Base-by-base conservation (phyloP, 352 stramenopile genomes). In the Phytophthora pistaciae region DNA sequence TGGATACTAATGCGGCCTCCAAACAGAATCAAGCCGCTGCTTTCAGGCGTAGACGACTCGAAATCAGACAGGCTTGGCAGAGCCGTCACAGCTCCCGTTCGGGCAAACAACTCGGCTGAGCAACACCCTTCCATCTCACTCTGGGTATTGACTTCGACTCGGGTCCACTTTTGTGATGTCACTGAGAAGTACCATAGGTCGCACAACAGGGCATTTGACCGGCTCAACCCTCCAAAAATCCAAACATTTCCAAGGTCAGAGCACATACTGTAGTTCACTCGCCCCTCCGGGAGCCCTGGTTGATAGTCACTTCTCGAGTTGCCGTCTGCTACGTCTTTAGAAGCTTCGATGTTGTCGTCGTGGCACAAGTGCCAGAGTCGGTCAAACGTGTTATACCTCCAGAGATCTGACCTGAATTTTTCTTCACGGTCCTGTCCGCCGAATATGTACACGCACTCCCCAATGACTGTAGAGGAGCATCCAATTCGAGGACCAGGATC, bases 361-460 rank as follows among this genome's bases (percentile, higher is more conserved):
- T 96, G 78, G 29, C 86, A 95, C 44, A 97, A 78, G 60, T 95
- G 83, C 90, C 90, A 97, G 29, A 94, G 72, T 18, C 89, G 87
- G 60, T 97, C 90, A 67, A 97, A 97, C 2, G 88, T 93, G 64
- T 96, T 96, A 64, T 95, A 96, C 14, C 87, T 72, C 90, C 90
- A 97, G 16, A 97, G 67, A 60, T 96, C 90, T 3, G 88, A 83
- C 29, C 88, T 78, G 18, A 91, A 74, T 40, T 90, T 91, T 52
- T 93, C 88, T 70, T 94, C 89, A 46, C 88, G 88, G 68, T 96
- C 89, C 62, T 91, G 74, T 1, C 90, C 90, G 44, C 88, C 90
- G 64, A 96, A 97, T 0, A 97, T 56, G 46, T 91, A 97, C 2
- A 97, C 87, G 46, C 79, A 92, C 57, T 97, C 90, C 6, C 90